Conservation (phyloP, 1,139 yeast species). For the Debaryomycetaceae sp. region DNA sequence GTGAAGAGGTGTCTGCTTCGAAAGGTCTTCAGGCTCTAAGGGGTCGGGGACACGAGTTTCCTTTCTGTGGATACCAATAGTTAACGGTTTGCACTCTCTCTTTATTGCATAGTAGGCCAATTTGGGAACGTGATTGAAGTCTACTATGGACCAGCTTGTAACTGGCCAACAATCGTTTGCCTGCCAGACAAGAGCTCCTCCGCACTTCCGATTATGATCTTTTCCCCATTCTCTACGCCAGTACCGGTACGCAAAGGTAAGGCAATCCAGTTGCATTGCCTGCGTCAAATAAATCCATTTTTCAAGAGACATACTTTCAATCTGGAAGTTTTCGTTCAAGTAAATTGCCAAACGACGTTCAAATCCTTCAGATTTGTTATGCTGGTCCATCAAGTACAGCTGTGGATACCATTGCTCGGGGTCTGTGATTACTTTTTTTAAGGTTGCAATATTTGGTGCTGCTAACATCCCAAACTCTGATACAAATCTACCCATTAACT, state of each 20-base stretch:
- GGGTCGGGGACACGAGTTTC: conserved; percentile 16
- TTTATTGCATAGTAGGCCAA: conserved; percentile 44
- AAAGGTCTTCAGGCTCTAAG: conserved; percentile 2
- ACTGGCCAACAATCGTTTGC: conserved; percentile 53
- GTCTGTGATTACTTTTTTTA: conserved; percentile 28
- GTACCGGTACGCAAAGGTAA: conserved; percentile 42
- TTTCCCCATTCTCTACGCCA: conserved; percentile 48
- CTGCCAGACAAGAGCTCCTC: conserved; percentile 51
- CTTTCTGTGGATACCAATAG: conserved; percentile 34
- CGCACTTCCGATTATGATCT: conserved; percentile 26
- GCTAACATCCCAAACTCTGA: conserved; percentile 50
- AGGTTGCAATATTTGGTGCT: conserved; percentile 29
- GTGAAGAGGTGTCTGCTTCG: conserved; percentile 13
- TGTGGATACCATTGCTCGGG: conserved; percentile 33
- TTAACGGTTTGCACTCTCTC: conserved; percentile 36
- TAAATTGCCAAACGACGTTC: conserved; percentile 43
- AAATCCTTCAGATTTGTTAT: conserved; percentile 43
- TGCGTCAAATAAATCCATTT: conserved; percentile 49
- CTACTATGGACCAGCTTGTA: conserved; percentile 45
- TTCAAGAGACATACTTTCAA: conserved; percentile 27
- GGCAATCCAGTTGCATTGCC: conserved; percentile 48
- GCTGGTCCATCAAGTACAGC: conserved; percentile 33
- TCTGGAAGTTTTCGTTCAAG: conserved; percentile 40
- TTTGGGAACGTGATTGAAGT: conserved; percentile 38
- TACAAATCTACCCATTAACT: conserved; percentile 40